Percentiles rank a stretch among this genome's conserved stretches.
Evolutionary conservation across 2,329 filamentous ascomycete genomes (phyloP).

Genomic region (Ophiocordyceps australis): DNA sequence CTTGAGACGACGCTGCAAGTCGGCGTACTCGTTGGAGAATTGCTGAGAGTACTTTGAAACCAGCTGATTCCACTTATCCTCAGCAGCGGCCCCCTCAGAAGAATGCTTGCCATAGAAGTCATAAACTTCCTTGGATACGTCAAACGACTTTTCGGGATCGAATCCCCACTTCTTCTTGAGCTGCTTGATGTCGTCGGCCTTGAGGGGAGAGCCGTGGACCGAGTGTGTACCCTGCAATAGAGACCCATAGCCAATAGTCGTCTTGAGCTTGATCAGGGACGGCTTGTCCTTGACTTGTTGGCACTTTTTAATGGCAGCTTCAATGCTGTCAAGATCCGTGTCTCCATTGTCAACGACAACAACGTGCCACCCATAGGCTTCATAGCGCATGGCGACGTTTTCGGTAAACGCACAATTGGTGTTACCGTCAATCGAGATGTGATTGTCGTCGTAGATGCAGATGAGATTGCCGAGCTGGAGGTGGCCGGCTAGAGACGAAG

Average conservation of each 20-base stretch:
- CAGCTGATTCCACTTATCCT: conserved; percentile 91
- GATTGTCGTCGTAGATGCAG: conserved; percentile 95
- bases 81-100: conserved; percentile 68
- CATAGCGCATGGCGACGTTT: conserved; percentile 86
- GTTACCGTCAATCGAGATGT: conserved; percentile 89
- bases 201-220: conserved; percentile 91
- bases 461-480: conserved; percentile 97
- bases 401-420: conserved; percentile 95
- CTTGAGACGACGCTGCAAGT: conserved; percentile 63
- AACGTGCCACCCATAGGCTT: conserved; percentile 93
- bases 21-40: conserved; percentile 61
- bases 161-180: conserved; percentile 94
- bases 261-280: conserved; percentile 88
- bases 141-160: conserved; percentile 84
- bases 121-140: conserved; percentile 87
- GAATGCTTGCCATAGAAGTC: conserved; percentile 76
- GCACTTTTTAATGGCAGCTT: conserved; percentile 71
- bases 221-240: conserved; percentile 82
- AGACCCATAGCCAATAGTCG: conserved; percentile 94
- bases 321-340: conserved; percentile 70
- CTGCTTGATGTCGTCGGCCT: conserved; percentile 83
- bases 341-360: conserved; percentile 75
- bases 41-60: conserved; percentile 70
- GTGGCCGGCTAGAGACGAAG: conserved; percentile 82
- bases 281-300: conserved; percentile 91